phyloP scores from a whole-genome alignment of 1,284 basidiomycete species.

The Entoloma clypeatum region DNA sequence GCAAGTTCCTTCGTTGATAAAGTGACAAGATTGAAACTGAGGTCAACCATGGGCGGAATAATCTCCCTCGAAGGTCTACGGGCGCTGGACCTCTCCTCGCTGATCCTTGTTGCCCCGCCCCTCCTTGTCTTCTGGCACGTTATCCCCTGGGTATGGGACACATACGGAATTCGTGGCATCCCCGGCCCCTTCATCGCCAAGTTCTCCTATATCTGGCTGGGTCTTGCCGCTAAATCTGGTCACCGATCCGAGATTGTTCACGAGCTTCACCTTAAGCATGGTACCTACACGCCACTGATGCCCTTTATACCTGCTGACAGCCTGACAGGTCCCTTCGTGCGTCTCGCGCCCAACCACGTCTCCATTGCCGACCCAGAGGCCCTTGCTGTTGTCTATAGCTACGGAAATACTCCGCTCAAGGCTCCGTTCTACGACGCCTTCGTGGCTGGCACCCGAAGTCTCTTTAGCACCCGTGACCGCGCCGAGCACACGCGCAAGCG shows the following conservation, averaged over 20 bases:
- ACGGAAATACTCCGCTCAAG: conserved; percentile 77
- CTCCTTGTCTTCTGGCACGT: conserved; percentile 46
- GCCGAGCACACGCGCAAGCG: conserved; percentile 84
- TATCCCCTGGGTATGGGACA: conserved; percentile 56
- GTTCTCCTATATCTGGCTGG: conserved; percentile 79
- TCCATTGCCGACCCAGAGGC: conserved; percentile 81
- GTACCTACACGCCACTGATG: conserved; percentile 35
- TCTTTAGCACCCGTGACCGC: conserved; percentile 87
- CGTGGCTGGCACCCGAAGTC: conserved; percentile 70
- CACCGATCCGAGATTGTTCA: conserved; percentile 79
- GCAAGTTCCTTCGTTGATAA: too few species aligned
- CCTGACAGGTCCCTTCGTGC: conserved; percentile 67
- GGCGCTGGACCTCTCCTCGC: conserved; percentile 21
- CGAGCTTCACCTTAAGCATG: conserved; percentile 71
- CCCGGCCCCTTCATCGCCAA: conserved; percentile 77
- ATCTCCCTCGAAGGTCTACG: too few species aligned
- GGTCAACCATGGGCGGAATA: too few species aligned
- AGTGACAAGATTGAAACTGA: too few species aligned
- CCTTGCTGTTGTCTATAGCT: conserved; percentile 71
- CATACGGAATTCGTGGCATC: conserved; percentile 53
- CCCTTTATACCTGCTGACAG: conserved; percentile 4
- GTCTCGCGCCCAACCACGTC: conserved; percentile 84
- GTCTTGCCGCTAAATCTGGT: conserved; percentile 59
- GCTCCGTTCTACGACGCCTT: conserved; percentile 81
- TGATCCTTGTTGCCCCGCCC: conserved; percentile 23